phyloP scores from a whole-genome alignment of 2,329 filamentous ascomycete species.

The Dactylonectria macrodidyma region DNA sequence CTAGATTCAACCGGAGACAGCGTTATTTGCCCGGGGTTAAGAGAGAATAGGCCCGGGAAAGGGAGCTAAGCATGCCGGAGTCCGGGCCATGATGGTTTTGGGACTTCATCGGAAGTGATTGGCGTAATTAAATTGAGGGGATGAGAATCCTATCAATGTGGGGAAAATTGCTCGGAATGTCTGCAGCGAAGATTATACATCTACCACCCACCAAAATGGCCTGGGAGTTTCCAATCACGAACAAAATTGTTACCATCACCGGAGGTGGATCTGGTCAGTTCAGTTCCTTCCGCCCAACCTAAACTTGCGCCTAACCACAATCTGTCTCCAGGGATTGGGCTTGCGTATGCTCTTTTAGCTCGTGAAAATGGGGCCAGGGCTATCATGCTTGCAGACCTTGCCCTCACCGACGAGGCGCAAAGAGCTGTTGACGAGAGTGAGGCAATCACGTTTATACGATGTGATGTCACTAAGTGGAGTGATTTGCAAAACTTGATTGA shows the following conservation, averaged over 20 bases:
- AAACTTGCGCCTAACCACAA: neutral
- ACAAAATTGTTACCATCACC: constrained; percentile 18
- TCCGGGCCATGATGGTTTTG: neutral
- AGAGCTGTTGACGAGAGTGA: neutral
- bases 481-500: constrained; percentile 17
- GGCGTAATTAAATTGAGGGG: neutral
- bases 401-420: constrained; percentile 4
- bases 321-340: constrained; percentile 9
- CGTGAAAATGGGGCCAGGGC: neutral
- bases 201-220: neutral
- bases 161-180: neutral
- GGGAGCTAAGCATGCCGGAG: neutral
- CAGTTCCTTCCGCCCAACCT: neutral
- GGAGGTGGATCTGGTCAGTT: constrained; percentile 25
- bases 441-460: constrained; percentile 11
- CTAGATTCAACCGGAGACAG: neutral
- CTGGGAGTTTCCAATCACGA: constrained; percentile 13
- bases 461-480: constrained; percentile 26
- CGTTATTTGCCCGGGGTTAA: neutral
- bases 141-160: neutral
- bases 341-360: constrained; percentile 16
- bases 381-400: constrained; percentile 24
- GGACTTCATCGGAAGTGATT: neutral
- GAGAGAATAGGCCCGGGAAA: neutral
- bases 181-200: neutral